These are phyloP conservation scores for Lactifluus echinatus DNA, from an alignment of 768 basidiomycete genomes.

Conservation along the genomic window DNA sequence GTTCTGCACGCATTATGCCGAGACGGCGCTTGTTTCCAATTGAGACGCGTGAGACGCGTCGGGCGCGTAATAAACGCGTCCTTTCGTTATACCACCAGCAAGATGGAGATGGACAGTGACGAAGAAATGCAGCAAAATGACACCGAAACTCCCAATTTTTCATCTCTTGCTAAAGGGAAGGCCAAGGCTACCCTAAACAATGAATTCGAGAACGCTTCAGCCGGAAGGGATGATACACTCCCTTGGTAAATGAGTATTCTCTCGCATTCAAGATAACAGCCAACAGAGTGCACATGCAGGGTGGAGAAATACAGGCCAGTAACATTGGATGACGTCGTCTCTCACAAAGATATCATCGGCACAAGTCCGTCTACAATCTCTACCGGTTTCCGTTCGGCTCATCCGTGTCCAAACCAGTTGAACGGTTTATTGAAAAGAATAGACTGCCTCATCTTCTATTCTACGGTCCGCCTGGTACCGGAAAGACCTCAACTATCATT, in stretches of 20 bases:
- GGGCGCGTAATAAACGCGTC: background rate
- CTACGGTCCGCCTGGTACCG: slow-evolving; percentile 97
- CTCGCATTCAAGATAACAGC: background rate
- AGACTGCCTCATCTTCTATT: slow-evolving; percentile 90
- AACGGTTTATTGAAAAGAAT: slow-evolving; percentile 93
- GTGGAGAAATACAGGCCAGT: slow-evolving; percentile 97
- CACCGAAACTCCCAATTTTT: slow-evolving; percentile 16
- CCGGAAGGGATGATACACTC: slow-evolving; percentile 52
- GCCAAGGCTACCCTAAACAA: slow-evolving; percentile 47
- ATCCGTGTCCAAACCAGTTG: slow-evolving; percentile 47
- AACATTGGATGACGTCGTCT: slow-evolving; percentile 88
- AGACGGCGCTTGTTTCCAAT: background rate
- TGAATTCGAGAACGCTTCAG: slow-evolving; percentile 20
- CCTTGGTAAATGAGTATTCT: slow-evolving; percentile 58
- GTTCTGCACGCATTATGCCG: slow-evolving; percentile 21
- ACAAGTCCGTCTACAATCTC: slow-evolving; percentile 58
- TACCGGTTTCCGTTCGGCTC: background rate
- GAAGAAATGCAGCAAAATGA: slow-evolving; percentile 45
- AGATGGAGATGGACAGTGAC: slow-evolving; percentile 58
- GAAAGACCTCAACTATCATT: slow-evolving; percentile 95
- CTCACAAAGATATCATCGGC: slow-evolving; percentile 88
- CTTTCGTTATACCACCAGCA: background rate
- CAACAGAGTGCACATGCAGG: slow-evolving; percentile 33
- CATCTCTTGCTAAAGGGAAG: slow-evolving; percentile 53
- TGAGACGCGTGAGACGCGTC: slow-evolving; percentile 1